Evolutionary conservation across 495 filamentous ascomycete genomes (phyloP), one percentile per base, ranked within the genome.

Genomic region (Clohesyomyces aquaticus): DNA sequence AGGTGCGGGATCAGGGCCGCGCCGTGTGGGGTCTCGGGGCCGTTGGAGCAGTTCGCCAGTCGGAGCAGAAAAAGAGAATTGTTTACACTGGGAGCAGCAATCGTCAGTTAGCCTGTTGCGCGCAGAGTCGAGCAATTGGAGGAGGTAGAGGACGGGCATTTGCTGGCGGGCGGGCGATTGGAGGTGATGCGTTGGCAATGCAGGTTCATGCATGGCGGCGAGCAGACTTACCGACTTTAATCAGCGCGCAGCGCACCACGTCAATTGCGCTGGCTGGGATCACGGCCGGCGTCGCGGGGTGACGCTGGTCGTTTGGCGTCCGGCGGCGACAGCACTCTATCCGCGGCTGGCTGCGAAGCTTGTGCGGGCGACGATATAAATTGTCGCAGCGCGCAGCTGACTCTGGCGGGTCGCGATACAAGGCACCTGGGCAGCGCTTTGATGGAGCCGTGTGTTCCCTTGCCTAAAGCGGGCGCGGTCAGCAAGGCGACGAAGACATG

Each of bases 171-270:
- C 48, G 57, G 60, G 28, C 58, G 63, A 70, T 70, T 70, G 66
- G 66, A 64, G 66, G 55, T 66, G 69, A 72, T 73, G 71, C 69
- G 71, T 52, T 73, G 71, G 69, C 71, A 69, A 65, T 66, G 71
- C 71, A 62, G 55, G 55, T 66, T 63, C 68, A 69, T 73, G 68
- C 68, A 69, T 46, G 65, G 48, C 56, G 29, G 32, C 56, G 47
- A 53, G 50, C 65, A 58, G 19, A 65, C 67, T 70, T 73, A 73
- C 71, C 69, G 61, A 66, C 62, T 70, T 58, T 66, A 66, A 67
- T 65, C 61, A 69, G 67, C 50, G 52, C 32, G 55, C 57, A 56
- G 66, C 66, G 61, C 54, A 68, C 66, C 66, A 65, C 66, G 61
- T 65, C 61, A 62, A 61, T 38, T 59, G 59, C 43, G 45, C 55